Base-by-base conservation (phyloP, 345 rosid species). In the Erodium maritimum region DNA sequence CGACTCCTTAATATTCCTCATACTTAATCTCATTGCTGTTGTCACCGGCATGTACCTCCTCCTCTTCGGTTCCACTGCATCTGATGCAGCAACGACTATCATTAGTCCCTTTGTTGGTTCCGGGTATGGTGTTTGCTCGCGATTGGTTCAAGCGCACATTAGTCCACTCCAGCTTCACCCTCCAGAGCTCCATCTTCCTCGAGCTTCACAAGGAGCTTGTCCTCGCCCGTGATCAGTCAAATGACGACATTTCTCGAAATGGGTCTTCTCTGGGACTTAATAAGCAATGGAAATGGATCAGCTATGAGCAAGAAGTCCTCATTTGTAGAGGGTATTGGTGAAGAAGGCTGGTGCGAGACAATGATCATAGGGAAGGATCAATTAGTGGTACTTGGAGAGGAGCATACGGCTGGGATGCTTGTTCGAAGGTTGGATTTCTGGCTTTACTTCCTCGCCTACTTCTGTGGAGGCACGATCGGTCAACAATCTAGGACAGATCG, bases 381-480 rank as follows among this genome's bases (percentile, higher is more conserved):
- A 60, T 57, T 89, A 65, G 76, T 64, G 12, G 65, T 87, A 63
- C 83, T 93, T 5, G 99, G 99, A 3, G 77, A 77, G 61, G 99
- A 93, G 75, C 96, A 89, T 66, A 46, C 85, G 14, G 81, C 75
- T 3, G 0, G 37, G 13, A 21, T 77, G 64, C 91, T 93, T 5
- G 66, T 93, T 50, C 64, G 79, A 13, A 80, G 95, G 70, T 42
- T 83, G 60, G 99, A 93, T 68, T 93, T 93, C 55, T 89, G 99
- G 99, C 77, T 93, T 13, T 93, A 93, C 65, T 93, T 79, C 67
- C 5, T 77, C 16, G 84, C 94, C 0, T 89, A 93, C 46, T 80
- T 93, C 66, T 93, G 96, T 34, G 99, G 99, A 10, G 96, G 99
- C 5, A 83, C 99, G 24, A 89, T 93, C 60, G 99, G 96, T 14